Evolutionary conservation across 2,329 filamentous ascomycete genomes (phyloP).

Genomic region (Trichothecium roseum): DNA sequence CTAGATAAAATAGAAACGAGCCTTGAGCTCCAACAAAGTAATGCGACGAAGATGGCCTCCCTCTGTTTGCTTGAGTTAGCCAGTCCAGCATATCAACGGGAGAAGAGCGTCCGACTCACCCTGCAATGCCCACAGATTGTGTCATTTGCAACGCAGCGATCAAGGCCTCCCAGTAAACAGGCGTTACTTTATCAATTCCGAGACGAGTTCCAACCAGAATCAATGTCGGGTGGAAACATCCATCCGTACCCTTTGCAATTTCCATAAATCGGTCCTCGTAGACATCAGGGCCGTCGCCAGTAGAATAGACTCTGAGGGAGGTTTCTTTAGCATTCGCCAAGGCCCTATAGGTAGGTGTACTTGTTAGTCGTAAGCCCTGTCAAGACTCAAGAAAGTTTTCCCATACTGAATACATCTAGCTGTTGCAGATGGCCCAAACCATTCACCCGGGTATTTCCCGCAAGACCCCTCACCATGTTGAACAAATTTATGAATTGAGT

Average conservation of each 20-base stretch:
- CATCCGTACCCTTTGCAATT: constrained; percentile 58
- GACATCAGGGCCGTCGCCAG: constrained; percentile 81
- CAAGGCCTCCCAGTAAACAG: constrained; percentile 91
- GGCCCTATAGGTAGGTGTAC: constrained; percentile 41
- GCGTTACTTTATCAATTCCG: constrained; percentile 88
- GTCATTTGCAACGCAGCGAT: constrained; percentile 74
- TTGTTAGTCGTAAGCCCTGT: constrained; percentile 1
- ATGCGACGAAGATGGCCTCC: constrained; percentile 78
- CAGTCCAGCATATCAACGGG: constrained; percentile 2
- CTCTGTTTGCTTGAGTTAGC: constrained; percentile 37
- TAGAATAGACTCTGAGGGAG: constrained; percentile 73
- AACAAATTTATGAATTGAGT: constrained; percentile 93
- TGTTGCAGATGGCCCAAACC: constrained; percentile 97
- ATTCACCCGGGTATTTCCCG: constrained; percentile 91
- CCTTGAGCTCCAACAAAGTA: constrained; percentile 55
- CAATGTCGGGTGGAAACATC: constrained; percentile 69
- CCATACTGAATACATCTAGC: constrained; percentile 81
- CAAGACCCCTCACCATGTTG: constrained; percentile 76
- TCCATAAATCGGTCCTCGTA: constrained; percentile 83
- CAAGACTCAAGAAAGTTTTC: no score
- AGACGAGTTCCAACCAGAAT: constrained; percentile 82
- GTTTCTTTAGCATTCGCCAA: constrained; percentile 57
- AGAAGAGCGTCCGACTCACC: constrained; percentile 42
- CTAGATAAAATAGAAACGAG: constrained; percentile 82
- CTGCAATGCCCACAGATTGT: constrained; percentile 93